Base-by-base conservation (phyloP, 768 basidiomycete species). In the Suillus hirtellus region DNA sequence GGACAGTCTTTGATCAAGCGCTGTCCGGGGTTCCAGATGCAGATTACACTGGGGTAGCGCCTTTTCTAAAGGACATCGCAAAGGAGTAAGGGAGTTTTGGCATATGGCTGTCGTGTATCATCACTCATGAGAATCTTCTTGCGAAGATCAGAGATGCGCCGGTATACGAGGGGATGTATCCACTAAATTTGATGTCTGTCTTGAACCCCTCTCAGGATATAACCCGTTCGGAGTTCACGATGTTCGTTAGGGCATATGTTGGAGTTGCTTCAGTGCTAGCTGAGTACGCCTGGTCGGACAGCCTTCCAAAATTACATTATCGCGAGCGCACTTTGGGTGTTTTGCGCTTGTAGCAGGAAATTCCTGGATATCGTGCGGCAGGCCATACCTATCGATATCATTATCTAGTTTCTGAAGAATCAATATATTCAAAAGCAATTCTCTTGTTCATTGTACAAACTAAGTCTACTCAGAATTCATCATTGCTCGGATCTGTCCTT, bases 251-350 rank as follows among this genome's bases (percentile, higher is more conserved):
- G 63, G 88, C 88, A 0, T 86, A 84, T 65, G 75, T 92, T 54
- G 92, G 92, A 1, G 80, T 92, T 9, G 80, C 86, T 3, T 80
- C 81, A 59, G 85, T 91, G 15, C 75, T 93, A 14, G 86, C 86
- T 2, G 88, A 89, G 40, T 88, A 88, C 69, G 88, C 89, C 3
- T 94, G 90, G 89, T 85, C 90, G 14, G 92, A 93, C 68, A 90
- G 89, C 71, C 76, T 90, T n/a, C 88, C 87, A 1, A 83, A 87
- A 61, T 82, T 85, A 62, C 74, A 75, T 14, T 89, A 88, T 69
- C 82, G 89, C 11, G 87, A 90, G 68, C 82, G 87, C 54, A 79
- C 84, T 1, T 75, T 93, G 9, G 84, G 82, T 8, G 79, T 92
- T 15, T 63, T 93, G 42, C 65, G 71, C 37, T 52, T 75, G 50